Conservation (phyloP, 164 flowering plant genomes). For the Kingdonia uniflora region DNA sequence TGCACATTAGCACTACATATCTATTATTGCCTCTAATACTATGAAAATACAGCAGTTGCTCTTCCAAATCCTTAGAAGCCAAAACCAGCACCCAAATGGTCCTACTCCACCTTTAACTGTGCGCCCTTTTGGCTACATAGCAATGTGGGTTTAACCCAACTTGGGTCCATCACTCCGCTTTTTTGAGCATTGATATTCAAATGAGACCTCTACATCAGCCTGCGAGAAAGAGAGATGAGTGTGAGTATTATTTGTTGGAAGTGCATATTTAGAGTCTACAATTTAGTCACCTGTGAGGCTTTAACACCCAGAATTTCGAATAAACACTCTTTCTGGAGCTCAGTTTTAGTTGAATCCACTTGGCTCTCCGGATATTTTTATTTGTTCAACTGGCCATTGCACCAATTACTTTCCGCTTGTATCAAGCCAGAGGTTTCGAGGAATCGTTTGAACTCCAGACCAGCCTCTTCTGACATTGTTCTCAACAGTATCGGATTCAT, state of each 20-base stretch:
- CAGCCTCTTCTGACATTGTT: too few relatives aligned
- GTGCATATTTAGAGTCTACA: not conserved
- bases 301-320: slow-evolving; percentile 25
- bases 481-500: too few relatives aligned
- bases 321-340: slow-evolving; percentile 15
- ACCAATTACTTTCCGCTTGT: slow-evolving; percentile 35
- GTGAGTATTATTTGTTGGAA: too few relatives aligned
- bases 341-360: not conserved
- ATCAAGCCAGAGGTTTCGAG: slow-evolving; percentile 43
- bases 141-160: slow-evolving; percentile 32
- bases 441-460: slow-evolving; percentile 26
- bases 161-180: slow-evolving; percentile 35
- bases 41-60: slow-evolving; percentile 41
- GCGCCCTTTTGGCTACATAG: slow-evolving; percentile 34
- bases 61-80: slow-evolving; percentile 31
- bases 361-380: slow-evolving; percentile 24
- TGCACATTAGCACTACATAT: slow-evolving; percentile 52
- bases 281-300: slow-evolving; percentile 26
- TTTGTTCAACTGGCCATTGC: slow-evolving; percentile 51
- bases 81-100: slow-evolving; percentile 29
- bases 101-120: slow-evolving; percentile 27
- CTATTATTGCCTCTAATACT: slow-evolving; percentile 29
- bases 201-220: slow-evolving; percentile 49
- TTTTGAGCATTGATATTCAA: slow-evolving; percentile 19
- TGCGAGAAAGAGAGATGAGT: not conserved